phyloP scores from a whole-genome alignment of 192 early-diverging fungal genomes.

The Polychytrium aggregatum region DNA sequence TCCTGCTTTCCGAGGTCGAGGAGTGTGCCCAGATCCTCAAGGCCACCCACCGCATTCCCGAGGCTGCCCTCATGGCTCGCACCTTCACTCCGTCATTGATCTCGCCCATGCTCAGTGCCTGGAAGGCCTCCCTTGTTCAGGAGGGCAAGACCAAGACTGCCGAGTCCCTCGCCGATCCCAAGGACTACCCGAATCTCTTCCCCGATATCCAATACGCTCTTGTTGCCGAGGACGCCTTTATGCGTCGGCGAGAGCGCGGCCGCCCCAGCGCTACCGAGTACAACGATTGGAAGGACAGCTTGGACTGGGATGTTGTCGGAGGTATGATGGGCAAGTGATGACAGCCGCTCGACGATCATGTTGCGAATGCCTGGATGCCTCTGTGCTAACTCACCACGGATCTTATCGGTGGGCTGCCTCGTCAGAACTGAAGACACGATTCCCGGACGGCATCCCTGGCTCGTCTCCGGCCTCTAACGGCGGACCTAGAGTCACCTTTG shows the following conservation, averaged over 20 bases:
- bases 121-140: constrained; percentile 65
- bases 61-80: constrained; percentile 89
- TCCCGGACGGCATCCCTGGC: constrained; percentile 25
- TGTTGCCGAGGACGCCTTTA: constrained; percentile 26
- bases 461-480: too few species aligned
- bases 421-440: constrained; percentile 25
- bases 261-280: constrained; percentile 38
- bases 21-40: constrained; percentile 81
- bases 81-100: constrained; percentile 66
- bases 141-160: constrained; percentile 69
- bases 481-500: too few species aligned
- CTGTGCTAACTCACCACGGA: too few species aligned
- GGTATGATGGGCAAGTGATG: constrained; percentile 2
- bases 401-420: not conserved
- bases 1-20: constrained; percentile 61
- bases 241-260: constrained; percentile 10
- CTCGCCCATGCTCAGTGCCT: constrained; percentile 50
- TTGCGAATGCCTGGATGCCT: too few species aligned
- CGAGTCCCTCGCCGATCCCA: constrained; percentile 78
- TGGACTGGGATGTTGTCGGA: constrained; percentile 44
- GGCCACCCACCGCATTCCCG: constrained; percentile 77
- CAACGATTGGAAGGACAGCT: constrained; percentile 41
- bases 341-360: too few species aligned
- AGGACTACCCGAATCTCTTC: constrained; percentile 76
- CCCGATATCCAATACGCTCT: constrained; percentile 60